phyloP scores from a whole-genome alignment of 1,139 yeast genomes.

The Spencermartinsiella ligniputridi region DNA sequence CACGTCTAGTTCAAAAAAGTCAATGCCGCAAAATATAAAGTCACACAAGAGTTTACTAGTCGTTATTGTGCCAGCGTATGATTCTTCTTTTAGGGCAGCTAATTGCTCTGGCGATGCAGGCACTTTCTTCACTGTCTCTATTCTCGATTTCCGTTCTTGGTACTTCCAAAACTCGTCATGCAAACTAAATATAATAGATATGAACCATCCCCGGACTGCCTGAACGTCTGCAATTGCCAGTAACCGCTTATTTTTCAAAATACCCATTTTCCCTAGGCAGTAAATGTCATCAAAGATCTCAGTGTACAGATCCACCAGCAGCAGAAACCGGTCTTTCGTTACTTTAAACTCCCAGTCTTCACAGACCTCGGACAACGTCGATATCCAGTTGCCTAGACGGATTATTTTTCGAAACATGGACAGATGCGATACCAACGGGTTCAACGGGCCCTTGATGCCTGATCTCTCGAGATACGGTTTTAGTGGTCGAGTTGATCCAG shows the following conservation, averaged over 20 bases:
- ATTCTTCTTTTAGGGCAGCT: slow-evolving; percentile 1
- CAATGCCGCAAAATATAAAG: slow-evolving; percentile 27
- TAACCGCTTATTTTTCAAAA: slow-evolving; percentile 17
- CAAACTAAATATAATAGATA: slow-evolving; percentile 24
- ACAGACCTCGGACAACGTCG: slow-evolving; percentile 11
- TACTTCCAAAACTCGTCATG: slow-evolving; percentile 15
- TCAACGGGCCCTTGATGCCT: slow-evolving; percentile 13
- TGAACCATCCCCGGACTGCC: slow-evolving; percentile 28
- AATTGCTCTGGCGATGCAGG: background rate
- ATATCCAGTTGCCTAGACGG: slow-evolving; percentile 32
- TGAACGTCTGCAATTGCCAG: slow-evolving; percentile 23
- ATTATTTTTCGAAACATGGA: slow-evolving; percentile 31
- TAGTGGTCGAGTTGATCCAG: slow-evolving; percentile 12
- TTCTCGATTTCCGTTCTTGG: slow-evolving; percentile 1
- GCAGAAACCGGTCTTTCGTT: slow-evolving; percentile 12
- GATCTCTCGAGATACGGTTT: slow-evolving; percentile 6
- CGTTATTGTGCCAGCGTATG: slow-evolving; percentile 15
- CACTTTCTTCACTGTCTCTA: slow-evolving; percentile 3
- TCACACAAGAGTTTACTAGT: slow-evolving; percentile 26
- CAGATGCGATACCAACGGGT: slow-evolving; percentile 26
- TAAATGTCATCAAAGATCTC: slow-evolving; percentile 32
- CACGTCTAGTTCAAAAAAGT: slow-evolving; percentile 22
- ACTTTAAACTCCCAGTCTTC: background rate
- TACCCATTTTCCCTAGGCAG: slow-evolving; percentile 28
- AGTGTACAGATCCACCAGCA: slow-evolving; percentile 26